These are phyloP conservation scores for Flaveria ramosissima DNA, from an alignment of 129 eudicot species.

Conservation along the genomic window DNA sequence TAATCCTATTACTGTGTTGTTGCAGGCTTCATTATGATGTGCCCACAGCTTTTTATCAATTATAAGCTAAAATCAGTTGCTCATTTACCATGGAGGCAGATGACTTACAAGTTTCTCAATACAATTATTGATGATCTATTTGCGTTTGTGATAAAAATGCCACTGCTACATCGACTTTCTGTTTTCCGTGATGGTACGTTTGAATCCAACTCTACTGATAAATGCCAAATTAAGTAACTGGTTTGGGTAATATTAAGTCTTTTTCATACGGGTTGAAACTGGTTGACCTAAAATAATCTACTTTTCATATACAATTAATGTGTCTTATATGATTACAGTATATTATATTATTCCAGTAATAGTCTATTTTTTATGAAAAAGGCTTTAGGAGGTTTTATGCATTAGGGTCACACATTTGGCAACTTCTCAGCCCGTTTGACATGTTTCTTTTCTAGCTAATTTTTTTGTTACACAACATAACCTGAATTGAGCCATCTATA, in stretches of 20 bases:
- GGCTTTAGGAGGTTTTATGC: not conserved
- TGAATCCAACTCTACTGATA: not conserved
- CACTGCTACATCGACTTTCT: constrained; percentile 84
- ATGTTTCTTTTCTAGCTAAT: not conserved
- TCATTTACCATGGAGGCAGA: constrained; percentile 98
- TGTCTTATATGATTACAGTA: too few relatives aligned
- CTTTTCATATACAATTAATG: not conserved
- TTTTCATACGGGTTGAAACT: not conserved
- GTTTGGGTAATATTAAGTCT: not conserved
- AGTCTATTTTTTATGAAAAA: too few relatives aligned
- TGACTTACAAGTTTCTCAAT: constrained; percentile 94
- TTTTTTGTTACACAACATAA: not conserved
- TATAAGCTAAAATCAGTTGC: constrained; percentile 95
- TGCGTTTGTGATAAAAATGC: constrained; percentile 97
- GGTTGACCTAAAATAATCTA: too few relatives aligned
- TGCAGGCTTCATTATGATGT: constrained; percentile 96
- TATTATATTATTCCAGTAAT: not conserved
- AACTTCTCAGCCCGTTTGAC: not conserved
- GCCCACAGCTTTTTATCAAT: constrained; percentile 94
- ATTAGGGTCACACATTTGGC: not conserved
- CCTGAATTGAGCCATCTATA: not conserved
- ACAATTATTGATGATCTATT: constrained; percentile 94
- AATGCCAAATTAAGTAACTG: not conserved
- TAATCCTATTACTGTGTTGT: not conserved
- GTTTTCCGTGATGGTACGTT: constrained; percentile 98